phyloP scores from a whole-genome alignment of 148 eudicot species.

The Chenopodium quinoa region DNA sequence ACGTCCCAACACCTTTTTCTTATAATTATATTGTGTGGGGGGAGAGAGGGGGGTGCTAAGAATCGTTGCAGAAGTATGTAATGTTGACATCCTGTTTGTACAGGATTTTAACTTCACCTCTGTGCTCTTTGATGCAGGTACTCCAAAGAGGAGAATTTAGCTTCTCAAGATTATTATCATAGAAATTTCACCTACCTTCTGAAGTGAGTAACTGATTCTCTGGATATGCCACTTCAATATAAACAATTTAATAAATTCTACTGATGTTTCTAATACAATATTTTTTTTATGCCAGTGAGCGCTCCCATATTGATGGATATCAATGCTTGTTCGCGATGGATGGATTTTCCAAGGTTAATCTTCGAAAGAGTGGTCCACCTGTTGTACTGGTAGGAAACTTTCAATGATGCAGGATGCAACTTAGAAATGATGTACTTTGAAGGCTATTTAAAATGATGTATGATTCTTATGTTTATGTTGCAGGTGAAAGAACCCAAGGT shows the following conservation, averaged over 20 bases:
- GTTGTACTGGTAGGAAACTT: conserved; percentile 50
- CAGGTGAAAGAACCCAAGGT: conserved; percentile 81
- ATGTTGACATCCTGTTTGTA: too few species aligned
- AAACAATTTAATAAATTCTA: not conserved
- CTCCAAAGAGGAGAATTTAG: conserved; percentile 84
- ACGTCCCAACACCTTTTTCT: too few species aligned
- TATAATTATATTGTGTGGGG: too few species aligned
- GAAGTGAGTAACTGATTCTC: conserved; percentile 54
- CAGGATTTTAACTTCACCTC: not conserved
- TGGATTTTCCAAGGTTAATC: conserved; percentile 59
- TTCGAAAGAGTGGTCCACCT: conserved; percentile 55
- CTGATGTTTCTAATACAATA: not conserved
- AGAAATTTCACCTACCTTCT: conserved; percentile 80
- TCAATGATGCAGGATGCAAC: not conserved
- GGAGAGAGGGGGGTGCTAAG: too few species aligned
- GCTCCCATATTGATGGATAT: conserved; percentile 51
- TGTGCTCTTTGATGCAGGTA: conserved; percentile 51
- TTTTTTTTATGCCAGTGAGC: conserved; percentile 46
- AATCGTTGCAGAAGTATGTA: too few species aligned
- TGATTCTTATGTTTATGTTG: conserved; percentile 3
- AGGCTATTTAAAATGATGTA: not conserved
- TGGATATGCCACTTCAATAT: not conserved
- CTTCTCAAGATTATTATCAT: conserved; percentile 38
- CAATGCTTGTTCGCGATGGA: conserved; percentile 55
- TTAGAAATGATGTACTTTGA: not conserved